A percentile compares a stretch with the other conserved stretches of the same genome.
Conservation (phyloP, 805 yeast genomes). For the Suhomyces pyralidae region DNA sequence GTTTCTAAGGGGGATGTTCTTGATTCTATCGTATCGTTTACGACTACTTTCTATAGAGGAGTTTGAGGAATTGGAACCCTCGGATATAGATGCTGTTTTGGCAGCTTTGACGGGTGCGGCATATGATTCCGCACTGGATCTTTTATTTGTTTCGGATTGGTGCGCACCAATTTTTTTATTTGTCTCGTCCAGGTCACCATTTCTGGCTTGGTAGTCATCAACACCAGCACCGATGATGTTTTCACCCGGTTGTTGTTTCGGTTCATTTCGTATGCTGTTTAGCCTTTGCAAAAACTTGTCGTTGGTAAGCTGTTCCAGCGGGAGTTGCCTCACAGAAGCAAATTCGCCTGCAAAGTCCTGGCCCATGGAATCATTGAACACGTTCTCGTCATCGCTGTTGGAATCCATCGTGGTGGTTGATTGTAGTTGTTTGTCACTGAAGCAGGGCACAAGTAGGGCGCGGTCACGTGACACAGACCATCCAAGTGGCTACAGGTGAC, state of each 20-base stretch:
- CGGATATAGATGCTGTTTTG: not conserved
- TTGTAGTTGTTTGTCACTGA: too few species aligned
- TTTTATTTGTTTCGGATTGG: not conserved
- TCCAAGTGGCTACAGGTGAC: too few species aligned
- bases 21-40: not conserved
- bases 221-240: not conserved
- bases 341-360: constrained; percentile 33
- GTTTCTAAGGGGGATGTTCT: not conserved
- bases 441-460: too few species aligned
- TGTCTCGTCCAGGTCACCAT: too few species aligned
- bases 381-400: not conserved
- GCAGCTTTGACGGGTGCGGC: not conserved
- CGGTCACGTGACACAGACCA: not conserved
- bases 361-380: constrained; percentile 6
- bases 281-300: constrained; percentile 18
- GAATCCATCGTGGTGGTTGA: not conserved
- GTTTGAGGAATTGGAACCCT: not conserved
- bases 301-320: constrained; percentile 15
- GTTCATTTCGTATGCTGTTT: constrained; percentile 1
- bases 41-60: too few species aligned
- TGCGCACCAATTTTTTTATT: too few species aligned
- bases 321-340: constrained; percentile 21
- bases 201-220: too few species aligned
- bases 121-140: not conserved
- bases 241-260: not conserved